Evolutionary conservation across 768 basidiomycete genomes (phyloP).

Genomic region (Phylloporus rhodoxanthus): DNA sequence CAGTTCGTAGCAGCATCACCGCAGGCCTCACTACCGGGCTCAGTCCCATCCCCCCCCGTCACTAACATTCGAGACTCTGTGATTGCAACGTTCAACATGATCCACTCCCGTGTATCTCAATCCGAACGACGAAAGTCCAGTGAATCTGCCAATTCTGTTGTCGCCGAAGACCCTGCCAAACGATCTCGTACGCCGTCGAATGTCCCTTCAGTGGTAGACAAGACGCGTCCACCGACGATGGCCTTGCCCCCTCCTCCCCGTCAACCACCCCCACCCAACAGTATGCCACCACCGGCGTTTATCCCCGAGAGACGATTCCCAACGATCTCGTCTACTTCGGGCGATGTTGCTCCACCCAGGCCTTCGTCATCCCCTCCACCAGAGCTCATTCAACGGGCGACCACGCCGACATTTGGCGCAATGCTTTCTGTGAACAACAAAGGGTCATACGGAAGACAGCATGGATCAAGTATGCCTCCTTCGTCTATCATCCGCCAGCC

Average conservation of each 20-base stretch:
- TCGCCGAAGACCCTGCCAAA: slow-evolving; percentile 40
- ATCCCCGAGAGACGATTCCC: slow-evolving; percentile 63
- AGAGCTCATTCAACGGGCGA: slow-evolving; percentile 88
- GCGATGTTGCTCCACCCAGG: slow-evolving; percentile 70
- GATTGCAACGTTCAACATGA: slow-evolving; percentile 38
- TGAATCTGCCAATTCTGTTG: slow-evolving; percentile 59
- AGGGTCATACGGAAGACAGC: slow-evolving; percentile 46
- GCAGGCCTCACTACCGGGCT: slow-evolving; percentile 18
- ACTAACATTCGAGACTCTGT: slow-evolving; percentile 47
- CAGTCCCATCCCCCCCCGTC: slow-evolving; percentile 31
- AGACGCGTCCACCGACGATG: slow-evolving; percentile 82
- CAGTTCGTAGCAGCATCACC: slow-evolving; percentile 51
- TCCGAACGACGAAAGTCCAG: slow-evolving; percentile 67
- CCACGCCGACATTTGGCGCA: slow-evolving; percentile 74
- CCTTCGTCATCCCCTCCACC: slow-evolving; percentile 91
- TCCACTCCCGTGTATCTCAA: slow-evolving; percentile 45
- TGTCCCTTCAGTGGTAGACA: slow-evolving; percentile 55
- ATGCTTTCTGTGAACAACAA: slow-evolving; percentile 52
- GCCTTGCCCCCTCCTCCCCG: slow-evolving; percentile 73
- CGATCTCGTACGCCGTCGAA: slow-evolving; percentile 64
- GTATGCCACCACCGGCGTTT: slow-evolving; percentile 70
- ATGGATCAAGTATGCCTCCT: slow-evolving; percentile 75
- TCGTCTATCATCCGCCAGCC: slow-evolving; percentile 60
- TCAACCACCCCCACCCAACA: slow-evolving; percentile 62
- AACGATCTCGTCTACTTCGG: slow-evolving; percentile 38